A percentile compares a stretch with the other conserved stretches of the same genome.
Evolutionary conservation across 257 asterid species (phyloP).

Genomic region (Solanum arcanum): DNA sequence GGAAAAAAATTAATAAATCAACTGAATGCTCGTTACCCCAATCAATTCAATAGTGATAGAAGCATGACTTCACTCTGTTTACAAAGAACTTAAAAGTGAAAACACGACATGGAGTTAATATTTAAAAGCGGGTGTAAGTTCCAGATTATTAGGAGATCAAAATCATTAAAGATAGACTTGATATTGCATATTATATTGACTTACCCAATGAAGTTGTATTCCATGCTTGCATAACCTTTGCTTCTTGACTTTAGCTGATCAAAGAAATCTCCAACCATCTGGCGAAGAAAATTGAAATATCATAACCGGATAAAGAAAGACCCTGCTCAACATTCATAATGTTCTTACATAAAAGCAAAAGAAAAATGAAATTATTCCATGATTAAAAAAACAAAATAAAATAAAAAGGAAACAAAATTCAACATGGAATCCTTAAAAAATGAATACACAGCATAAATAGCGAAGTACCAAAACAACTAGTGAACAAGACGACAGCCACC

Average conservation of each 20-base stretch:
- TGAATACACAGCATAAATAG: not conserved
- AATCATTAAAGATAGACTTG: not conserved
- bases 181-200: not conserved
- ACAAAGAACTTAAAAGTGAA: not conserved
- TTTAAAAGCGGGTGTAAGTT: not conserved
- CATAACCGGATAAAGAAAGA: not conserved
- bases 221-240: slow-evolving; percentile 99
- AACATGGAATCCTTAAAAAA: not conserved
- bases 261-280: slow-evolving; percentile 99
- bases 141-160: not conserved
- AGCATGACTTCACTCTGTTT: not conserved
- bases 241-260: slow-evolving; percentile 98
- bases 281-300: slow-evolving; percentile 17
- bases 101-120: not conserved
- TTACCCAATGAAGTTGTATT: slow-evolving; percentile 88
- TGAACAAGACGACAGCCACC: not conserved
- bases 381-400: not conserved
- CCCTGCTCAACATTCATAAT: not conserved
- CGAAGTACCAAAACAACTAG: not conserved
- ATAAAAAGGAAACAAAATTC: not conserved
- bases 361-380: not conserved
- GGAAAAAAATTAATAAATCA: not conserved
- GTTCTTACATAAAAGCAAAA: not conserved
- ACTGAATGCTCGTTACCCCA: not conserved
- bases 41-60: not conserved